Percentiles rank a stretch among this genome's conserved stretches.
Conservation (phyloP, 257 asterid genomes). For the Leonotis leonurus region DNA sequence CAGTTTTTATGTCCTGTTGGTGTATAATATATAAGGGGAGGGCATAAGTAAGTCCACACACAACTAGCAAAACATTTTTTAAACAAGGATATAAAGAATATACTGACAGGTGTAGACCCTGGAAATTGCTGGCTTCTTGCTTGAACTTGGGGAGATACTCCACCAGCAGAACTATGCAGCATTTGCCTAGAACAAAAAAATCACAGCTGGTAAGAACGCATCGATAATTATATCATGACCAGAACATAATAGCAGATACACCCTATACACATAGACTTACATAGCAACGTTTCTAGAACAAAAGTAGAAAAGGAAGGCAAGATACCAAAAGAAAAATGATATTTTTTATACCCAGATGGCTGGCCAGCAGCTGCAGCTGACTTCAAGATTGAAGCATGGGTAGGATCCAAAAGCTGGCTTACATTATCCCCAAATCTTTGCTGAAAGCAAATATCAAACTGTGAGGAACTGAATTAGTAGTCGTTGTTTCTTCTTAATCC, state of each 20-base stretch:
- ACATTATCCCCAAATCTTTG: constrained; percentile 85
- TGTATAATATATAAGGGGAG: constrained; percentile 2
- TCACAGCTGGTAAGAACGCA: neutral
- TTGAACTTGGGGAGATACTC: constrained; percentile 90
- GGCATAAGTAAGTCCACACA: neutral
- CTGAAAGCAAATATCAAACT: constrained; percentile 36
- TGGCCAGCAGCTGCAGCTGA: constrained; percentile 81
- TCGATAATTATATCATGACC: neutral
- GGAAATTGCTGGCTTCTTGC: constrained; percentile 87
- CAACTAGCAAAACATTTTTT: neutral
- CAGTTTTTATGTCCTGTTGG: constrained; percentile 79
- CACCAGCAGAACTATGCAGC: constrained; percentile 74
- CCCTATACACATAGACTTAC: neutral
- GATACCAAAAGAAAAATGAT: neutral
- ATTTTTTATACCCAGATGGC: constrained; percentile 63
- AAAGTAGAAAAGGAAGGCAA: neutral
- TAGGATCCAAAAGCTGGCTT: constrained; percentile 71
- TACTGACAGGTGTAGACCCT: constrained; percentile 80
- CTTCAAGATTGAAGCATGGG: constrained; percentile 84
- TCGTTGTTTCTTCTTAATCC: neutral
- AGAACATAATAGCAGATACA: neutral
- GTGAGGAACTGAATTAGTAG: constrained; percentile 6
- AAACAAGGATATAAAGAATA: constrained; percentile 13
- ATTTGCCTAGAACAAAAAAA: constrained; percentile 55
- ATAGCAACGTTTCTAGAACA: neutral